Evolutionary conservation across 2,329 filamentous ascomycete species (phyloP), one percentile per base, ranked within the genome.

Genomic region (Emergomyces africanus): DNA sequence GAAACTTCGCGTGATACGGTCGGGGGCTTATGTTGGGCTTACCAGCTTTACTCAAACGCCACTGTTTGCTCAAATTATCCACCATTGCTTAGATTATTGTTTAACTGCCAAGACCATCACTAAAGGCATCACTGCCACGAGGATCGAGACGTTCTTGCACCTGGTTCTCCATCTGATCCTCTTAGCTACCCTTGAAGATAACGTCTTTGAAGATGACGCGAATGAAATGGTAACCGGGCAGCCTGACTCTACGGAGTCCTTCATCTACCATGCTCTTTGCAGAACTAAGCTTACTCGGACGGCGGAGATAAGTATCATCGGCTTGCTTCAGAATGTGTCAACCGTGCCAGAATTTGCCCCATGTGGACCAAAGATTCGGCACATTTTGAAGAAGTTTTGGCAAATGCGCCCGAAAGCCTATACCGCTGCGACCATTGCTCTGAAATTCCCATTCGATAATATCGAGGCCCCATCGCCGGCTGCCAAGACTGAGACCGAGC

Each of bases 111-210:
- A 83, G 58, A 80, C 81, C 54, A 79, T 83, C 33, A 90, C 88
- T 0, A 87, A 89, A 0, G 83, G 79, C 20, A 86, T 97, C 30
- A 89, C 90, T 9, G 79, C 81, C 12, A 95, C 91, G 1, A 83
- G 94, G 57, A 81, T 96, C 9, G 94, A 99, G 74, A 87, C 89
- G 0, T 96, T 95, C 73, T 75, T 97, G 37, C 92, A 97, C 68
- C 88, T 96, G 51, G 86, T 96, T 1, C 76, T 99, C 37, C 94
- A 99, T 71, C 79, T 99, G 12, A 81, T 90, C 3, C 81, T 97
- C 46, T 84, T 96, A 56, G 91, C 91, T 15, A 85, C 95, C 48
- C 77, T 88, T 2, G 94, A 97, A 73, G 94, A 97, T 67, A 79
- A 82, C 66, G 78, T 81, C 15, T 77, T 79, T 59, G 81, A 86